Conservation (phyloP, 306 rosid species). For the Ormosia emarginata region DNA sequence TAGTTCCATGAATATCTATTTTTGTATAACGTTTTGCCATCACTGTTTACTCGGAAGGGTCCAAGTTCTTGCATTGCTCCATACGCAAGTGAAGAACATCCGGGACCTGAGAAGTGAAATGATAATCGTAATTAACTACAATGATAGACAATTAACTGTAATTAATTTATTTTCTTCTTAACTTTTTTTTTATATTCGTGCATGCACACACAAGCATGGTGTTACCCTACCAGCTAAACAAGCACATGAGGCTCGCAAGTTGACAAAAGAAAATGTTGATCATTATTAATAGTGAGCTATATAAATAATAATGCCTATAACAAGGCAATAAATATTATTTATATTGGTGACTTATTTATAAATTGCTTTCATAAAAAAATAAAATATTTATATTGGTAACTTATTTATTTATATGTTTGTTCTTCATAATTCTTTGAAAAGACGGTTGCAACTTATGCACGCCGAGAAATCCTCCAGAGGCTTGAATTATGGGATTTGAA, state of each 20-base stretch:
- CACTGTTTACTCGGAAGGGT: conserved; percentile 87
- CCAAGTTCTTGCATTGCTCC: conserved; percentile 99
- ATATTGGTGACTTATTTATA: neutral
- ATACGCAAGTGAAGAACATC: conserved; percentile 88
- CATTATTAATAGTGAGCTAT: neutral
- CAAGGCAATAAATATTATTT: neutral
- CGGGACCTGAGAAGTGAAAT: conserved; percentile 64
- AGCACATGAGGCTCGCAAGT: conserved; percentile 19
- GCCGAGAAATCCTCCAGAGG: conserved; percentile 33
- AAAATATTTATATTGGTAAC: neutral
- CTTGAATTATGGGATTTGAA: conserved; percentile 44
- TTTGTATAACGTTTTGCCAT: conserved; percentile 70
- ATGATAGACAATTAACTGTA: neutral
- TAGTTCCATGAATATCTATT: conserved; percentile 72
- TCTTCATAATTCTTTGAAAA: neutral
- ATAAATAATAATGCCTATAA: neutral
- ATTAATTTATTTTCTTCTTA: neutral
- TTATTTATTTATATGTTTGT: neutral
- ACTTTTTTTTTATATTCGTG: neutral
- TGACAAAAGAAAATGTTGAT: neutral
- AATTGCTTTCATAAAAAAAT: neutral
- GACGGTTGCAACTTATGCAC: neutral
- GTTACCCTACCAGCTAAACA: conserved; percentile 20
- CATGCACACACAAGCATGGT: neutral
- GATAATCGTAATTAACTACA: neutral